A percentile compares a stretch with the other conserved stretches of the same genome.
These are phyloP conservation scores for Olyra latifolia DNA, from an alignment of 176 grass and related monocot genomes.

Conservation along the genomic window DNA sequence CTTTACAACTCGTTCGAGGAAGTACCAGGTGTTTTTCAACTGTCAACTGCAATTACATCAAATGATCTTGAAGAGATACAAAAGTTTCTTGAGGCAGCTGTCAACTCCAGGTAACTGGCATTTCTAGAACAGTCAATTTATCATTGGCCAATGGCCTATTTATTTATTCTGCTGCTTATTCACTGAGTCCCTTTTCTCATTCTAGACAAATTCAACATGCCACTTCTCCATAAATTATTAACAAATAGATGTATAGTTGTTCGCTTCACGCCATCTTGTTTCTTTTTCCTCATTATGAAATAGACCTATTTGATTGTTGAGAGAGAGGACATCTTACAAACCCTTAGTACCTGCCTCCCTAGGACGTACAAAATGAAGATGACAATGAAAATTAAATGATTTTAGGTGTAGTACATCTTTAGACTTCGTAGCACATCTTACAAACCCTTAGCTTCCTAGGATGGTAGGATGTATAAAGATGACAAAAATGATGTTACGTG, in stretches of 20 bases:
- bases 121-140: slow-evolving; percentile 10
- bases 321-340: slow-evolving; percentile 7
- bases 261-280: background rate
- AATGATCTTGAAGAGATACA: slow-evolving; percentile 97
- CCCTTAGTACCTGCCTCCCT: background rate
- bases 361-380: background rate
- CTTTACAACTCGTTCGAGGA: slow-evolving; percentile 92
- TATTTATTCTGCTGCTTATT: background rate
- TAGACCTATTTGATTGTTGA: slow-evolving; percentile 12
- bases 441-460: no score
- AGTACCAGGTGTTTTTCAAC: slow-evolving; percentile 86
- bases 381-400: no score
- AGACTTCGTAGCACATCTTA: no score
- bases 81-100: slow-evolving; percentile 92
- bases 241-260: background rate
- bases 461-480: slow-evolving; percentile 16
- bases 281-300: slow-evolving; percentile 9
- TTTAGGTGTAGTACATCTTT: no score
- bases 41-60: slow-evolving; percentile 95
- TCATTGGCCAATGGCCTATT: background rate
- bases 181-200: background rate
- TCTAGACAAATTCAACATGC: background rate
- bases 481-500: background rate
- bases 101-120: slow-evolving; percentile 75
- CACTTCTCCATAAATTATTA: background rate